Evolutionary conservation across 2,329 filamentous ascomycete species (phyloP).

Genomic region (Aspergillus brunneoviolaceus): DNA sequence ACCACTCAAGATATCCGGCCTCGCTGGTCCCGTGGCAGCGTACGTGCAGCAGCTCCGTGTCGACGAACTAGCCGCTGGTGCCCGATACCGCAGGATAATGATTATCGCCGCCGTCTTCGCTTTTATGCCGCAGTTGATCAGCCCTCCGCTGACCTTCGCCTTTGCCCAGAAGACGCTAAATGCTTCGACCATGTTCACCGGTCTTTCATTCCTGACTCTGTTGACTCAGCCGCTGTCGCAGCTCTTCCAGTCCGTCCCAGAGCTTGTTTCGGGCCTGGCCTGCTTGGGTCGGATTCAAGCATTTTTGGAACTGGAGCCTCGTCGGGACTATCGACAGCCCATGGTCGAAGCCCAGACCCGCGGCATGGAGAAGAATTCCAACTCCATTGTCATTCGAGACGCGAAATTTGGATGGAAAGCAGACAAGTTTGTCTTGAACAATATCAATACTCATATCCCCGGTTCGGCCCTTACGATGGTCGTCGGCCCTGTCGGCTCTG

Average conservation of each 20-base stretch:
- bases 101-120: neutral
- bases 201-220: neutral
- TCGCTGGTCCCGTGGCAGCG: neutral
- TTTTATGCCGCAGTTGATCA: neutral
- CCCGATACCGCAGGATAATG: neutral
- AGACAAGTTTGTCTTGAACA: neutral
- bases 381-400: no score
- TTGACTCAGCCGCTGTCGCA: neutral
- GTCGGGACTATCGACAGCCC: neutral
- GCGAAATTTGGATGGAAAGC: neutral
- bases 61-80: neutral
- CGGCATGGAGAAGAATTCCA: no score
- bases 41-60: neutral
- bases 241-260: neutral
- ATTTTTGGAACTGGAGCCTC: neutral
- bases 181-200: neutral
- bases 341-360: neutral
- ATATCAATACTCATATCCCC: neutral
- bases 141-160: neutral
- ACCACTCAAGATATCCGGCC: neutral
- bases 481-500: neutral
- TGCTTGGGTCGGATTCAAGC: constrained; percentile 1
- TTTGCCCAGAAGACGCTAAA: neutral
- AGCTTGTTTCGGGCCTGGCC: neutral
- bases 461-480: neutral